Evolutionary conservation across 1,284 basidiomycete species (phyloP), one percentile per base, ranked within the genome.

Genomic region (Ganoderma meredithae): DNA sequence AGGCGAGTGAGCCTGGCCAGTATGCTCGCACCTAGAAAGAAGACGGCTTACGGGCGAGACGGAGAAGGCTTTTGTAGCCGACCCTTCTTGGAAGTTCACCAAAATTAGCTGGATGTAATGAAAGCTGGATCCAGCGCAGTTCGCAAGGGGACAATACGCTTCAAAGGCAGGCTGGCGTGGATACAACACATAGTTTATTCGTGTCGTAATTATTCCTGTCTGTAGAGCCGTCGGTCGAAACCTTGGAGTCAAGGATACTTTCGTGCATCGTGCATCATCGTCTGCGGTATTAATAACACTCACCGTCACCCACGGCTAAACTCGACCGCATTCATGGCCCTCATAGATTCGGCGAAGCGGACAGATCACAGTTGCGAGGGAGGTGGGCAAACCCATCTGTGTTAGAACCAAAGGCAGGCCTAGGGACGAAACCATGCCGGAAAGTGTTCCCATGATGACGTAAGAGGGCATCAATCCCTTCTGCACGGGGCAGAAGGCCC

Each of bases 401-500:
- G 19, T 19, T 2, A 53, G 52, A 27, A 53, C 27, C 25, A n/a
- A 22, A 49, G 6, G 22, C 7, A 59, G 58, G 41, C n/a, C 39
- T 10, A 36, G 27, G 36, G 52, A n/a, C 22, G 27, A n/a, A 36
- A 31, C 13, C 55, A 49, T 49, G 47, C 33, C 19, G 15, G 33
- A 36, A 19, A 13, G 62, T 60, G 60, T 63, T 67, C 67, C 66
- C 72, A 70, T 70, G 70, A 70, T 73, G 72, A 70, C 72, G 72
- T 69, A 69, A 70, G 62, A 69, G 60, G 62, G 66, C 67, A 69
- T 72, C 69, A 69, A 64, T 63, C 36, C 36, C 63, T 67, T 39
- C 1, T 17, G 12, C 62, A n/a, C n/a, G 36, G 19, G 6, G n/a
- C 33, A 53, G 52, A 15, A 25, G 22, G 52, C 27, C 52, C 25